Percentiles rank a stretch among this genome's conserved stretches.
Conservation (phyloP, 176 grass and related monocot genomes). For the Triticum timopheevii region DNA sequence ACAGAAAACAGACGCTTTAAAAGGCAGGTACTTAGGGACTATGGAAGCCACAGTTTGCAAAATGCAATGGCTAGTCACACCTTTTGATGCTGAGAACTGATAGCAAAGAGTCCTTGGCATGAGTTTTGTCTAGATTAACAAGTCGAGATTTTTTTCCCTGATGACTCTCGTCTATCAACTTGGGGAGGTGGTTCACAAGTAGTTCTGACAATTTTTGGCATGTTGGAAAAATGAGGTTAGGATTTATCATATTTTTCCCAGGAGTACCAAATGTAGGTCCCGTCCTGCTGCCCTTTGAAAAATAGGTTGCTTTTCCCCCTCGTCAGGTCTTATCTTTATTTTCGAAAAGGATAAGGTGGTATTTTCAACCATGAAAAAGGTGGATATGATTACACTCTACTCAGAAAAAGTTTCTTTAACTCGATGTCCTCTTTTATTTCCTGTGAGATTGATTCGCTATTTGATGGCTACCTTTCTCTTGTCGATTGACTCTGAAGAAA, state of each 20-base stretch:
- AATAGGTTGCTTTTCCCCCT: slow-evolving; percentile 18
- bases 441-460: not conserved
- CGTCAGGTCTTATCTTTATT: slow-evolving; percentile 35
- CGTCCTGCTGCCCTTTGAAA: slow-evolving; percentile 38
- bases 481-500: no score
- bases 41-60: not conserved
- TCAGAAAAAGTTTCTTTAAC: not conserved
- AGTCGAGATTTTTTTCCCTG: slow-evolving; percentile 27
- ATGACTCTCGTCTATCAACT: slow-evolving; percentile 35
- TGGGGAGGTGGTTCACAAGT: slow-evolving; percentile 40
- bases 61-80: slow-evolving; percentile 31
- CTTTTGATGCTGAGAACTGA: slow-evolving; percentile 24
- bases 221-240: slow-evolving; percentile 44
- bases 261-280: slow-evolving; percentile 29
- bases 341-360: not conserved
- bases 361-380: slow-evolving; percentile 35
- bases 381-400: slow-evolving; percentile 27
- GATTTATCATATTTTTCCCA: slow-evolving; percentile 18
- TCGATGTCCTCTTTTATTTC: not conserved
- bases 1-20: slow-evolving; percentile 20
- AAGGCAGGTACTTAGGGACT: slow-evolving; percentile 12
- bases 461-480: not conserved
- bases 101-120: slow-evolving; percentile 43
- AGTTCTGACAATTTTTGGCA: slow-evolving; percentile 58
- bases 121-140: slow-evolving; percentile 46